Evolutionary conservation across 495 filamentous ascomycete species (phyloP), one percentile per base, ranked within the genome.

Genomic region (Glonium stellatum): DNA sequence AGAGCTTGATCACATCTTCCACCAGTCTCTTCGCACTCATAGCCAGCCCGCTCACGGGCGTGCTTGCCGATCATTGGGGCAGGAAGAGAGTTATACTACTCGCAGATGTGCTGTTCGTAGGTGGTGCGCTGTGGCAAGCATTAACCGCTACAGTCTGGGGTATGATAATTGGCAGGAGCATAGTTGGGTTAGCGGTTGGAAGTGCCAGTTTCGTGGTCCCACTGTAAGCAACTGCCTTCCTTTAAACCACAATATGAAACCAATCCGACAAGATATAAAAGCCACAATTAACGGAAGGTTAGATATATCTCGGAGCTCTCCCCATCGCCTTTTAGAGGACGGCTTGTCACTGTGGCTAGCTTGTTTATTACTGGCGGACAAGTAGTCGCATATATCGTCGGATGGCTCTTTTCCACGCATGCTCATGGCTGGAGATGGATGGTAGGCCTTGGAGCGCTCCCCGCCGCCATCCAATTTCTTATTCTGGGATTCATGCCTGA

Each of bases 321-420:
- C 4, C 92, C 92, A 1, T 81, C 87, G 19, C 76, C 82, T 27
- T 82, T 84, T 53, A 76, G 92, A 58, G 92, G 92, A 4, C 76
- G 84, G 57, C 74, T 97, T 34, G 86, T 96, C 1, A 90, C 88
- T 0, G 80, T 93, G 54, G 80, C 86, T 49, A 80, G 84, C 11
- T 72, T 96, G n/a, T 87, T 90, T 54, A 87, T 96, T 46, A 95
- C 91, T 0, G 74, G 84, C 18, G 92, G 92, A 0, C 90, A 95
- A 70, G 87, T 96, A 1, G 78, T 93, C 15, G 90, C 91, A 6
- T 97, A 97, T 68, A 69, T 90, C 23, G 73, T 88, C 41, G 90
- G 83, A 1, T 95, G 82, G 84, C 69, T 78, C 9, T 86, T 80
- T 44, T 80, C 77, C 18, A 76, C 78, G n/a, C 75, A 79, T 57